These are phyloP conservation scores for Ceratobasidium sp. DNA, from an alignment of 1,284 basidiomycete genomes.

Conservation along the genomic window DNA sequence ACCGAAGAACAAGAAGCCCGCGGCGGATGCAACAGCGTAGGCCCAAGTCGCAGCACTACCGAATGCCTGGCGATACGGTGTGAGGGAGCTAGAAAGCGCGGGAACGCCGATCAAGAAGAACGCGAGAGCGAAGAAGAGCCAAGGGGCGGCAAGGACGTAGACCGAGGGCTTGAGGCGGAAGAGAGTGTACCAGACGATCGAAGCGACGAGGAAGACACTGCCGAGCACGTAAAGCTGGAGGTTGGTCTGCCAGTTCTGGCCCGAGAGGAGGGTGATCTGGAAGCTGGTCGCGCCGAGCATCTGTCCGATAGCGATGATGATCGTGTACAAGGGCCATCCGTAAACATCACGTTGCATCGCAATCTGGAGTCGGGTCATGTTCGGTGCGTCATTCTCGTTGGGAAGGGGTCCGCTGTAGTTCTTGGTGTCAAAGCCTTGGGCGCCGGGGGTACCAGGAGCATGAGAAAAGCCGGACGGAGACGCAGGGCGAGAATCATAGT, in stretches of 20 bases:
- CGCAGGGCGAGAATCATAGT: conserved; percentile 77
- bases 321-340: conserved; percentile 92
- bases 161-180: conserved; percentile 91
- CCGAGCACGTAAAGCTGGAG: conserved; percentile 91
- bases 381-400: conserved; percentile 65
- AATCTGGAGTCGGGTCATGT: conserved; percentile 86
- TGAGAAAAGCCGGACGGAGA: conserved; percentile 65
- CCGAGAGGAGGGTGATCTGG: conserved; percentile 90
- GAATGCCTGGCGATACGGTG: conserved; percentile 72
- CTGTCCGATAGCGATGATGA: conserved; percentile 88
- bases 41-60: conserved; percentile 87
- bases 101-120: conserved; percentile 93
- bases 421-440: conserved; percentile 55
- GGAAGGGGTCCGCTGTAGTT: conserved; percentile 70
- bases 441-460: conserved; percentile 55
- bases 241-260: conserved; percentile 84
- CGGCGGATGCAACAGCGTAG: conserved; percentile 90
- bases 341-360: conserved; percentile 80
- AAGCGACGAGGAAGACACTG: conserved; percentile 85
- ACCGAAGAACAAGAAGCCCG: conserved; percentile 92
- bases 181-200: conserved; percentile 89
- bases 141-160: conserved; percentile 86
- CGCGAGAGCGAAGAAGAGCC: conserved; percentile 89
- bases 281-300: conserved; percentile 92
- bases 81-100: conserved; percentile 75